Evolutionary conservation across 2,329 filamentous ascomycete genomes (phyloP).

Genomic region (Alternaria tenuissima): DNA sequence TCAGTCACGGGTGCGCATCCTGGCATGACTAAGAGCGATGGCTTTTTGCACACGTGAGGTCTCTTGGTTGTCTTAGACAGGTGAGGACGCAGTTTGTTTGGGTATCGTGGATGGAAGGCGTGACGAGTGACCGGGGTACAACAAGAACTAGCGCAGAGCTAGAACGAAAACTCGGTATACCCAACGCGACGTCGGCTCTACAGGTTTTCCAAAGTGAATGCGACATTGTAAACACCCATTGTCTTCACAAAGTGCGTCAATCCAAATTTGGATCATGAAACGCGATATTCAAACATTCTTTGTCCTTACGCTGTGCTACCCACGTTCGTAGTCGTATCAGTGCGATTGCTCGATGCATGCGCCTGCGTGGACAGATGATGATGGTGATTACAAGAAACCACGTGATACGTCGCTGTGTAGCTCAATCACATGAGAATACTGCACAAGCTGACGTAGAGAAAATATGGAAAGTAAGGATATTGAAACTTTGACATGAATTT

Average conservation of each 20-base stretch:
- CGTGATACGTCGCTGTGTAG: too few relatives aligned
- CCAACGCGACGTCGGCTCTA: not conserved
- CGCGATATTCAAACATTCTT: too few relatives aligned
- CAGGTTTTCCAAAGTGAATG: not conserved
- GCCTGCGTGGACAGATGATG: too few relatives aligned
- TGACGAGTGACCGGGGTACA: not conserved
- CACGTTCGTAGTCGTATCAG: too few relatives aligned
- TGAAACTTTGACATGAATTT: not conserved
- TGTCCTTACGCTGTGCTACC: not conserved
- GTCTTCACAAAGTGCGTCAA: not conserved
- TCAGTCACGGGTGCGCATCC: not conserved
- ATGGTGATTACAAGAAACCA: not conserved
- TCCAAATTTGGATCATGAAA: too few relatives aligned
- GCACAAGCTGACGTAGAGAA: not conserved
- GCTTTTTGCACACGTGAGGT: not conserved
- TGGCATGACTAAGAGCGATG: not conserved
- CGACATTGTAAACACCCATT: not conserved
- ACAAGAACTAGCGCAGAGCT: not conserved
- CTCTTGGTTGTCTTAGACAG: not conserved
- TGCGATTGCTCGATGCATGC: too few relatives aligned
- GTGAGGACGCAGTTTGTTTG: not conserved
- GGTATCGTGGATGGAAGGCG: not conserved
- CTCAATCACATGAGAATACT: too few relatives aligned
- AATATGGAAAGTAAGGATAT: rapidly evolving
- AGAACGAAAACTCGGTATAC: not conserved